Conservation (phyloP, 1,284 basidiomycete genomes). For the Agroathelia rolfsii region DNA sequence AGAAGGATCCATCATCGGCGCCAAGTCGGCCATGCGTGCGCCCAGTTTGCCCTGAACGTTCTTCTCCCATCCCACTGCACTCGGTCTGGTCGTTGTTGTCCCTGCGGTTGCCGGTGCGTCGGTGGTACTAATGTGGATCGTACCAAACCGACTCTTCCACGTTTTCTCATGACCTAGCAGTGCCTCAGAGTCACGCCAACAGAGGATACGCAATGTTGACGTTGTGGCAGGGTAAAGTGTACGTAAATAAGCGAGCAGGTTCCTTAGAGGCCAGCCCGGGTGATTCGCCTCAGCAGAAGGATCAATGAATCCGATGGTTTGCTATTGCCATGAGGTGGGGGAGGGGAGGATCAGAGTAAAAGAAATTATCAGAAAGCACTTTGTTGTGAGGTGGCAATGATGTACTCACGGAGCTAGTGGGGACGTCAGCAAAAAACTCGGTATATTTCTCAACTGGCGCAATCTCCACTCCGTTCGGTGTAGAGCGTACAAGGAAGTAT, state of each 20-base stretch:
- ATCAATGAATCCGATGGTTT: slow-evolving; percentile 73
- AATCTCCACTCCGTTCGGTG: slow-evolving; percentile 25
- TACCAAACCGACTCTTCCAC: slow-evolving; percentile 58
- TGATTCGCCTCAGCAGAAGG: slow-evolving; percentile 71
- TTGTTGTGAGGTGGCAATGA: not conserved
- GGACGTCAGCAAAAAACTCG: slow-evolving; percentile 38
- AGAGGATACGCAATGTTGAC: slow-evolving; percentile 52
- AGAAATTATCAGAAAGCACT: slow-evolving; percentile 4
- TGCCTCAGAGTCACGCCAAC: slow-evolving; percentile 60
- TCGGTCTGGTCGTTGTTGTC: slow-evolving; percentile 29
- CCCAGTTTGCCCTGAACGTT: slow-evolving; percentile 75
- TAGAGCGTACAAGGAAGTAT: slow-evolving; percentile 50
- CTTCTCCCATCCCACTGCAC: slow-evolving; percentile 92
- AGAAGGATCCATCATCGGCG: slow-evolving; percentile 91
- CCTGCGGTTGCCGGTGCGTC: slow-evolving; percentile 17
- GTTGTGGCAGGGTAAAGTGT: slow-evolving; percentile 40
- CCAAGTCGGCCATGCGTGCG: slow-evolving; percentile 84
- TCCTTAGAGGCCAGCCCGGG: slow-evolving; percentile 93
- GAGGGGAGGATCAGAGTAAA: slow-evolving; percentile 3
- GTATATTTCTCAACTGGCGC: slow-evolving; percentile 47
- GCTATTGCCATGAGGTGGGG: too few species aligned
- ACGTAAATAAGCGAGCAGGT: slow-evolving; percentile 77
- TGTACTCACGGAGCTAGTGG: slow-evolving; percentile 27
- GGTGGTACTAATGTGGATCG: too few species aligned
- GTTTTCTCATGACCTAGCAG: too few species aligned